phyloP scores from a whole-genome alignment of 73 alveolate species.

The Effrenium voratum region DNA sequence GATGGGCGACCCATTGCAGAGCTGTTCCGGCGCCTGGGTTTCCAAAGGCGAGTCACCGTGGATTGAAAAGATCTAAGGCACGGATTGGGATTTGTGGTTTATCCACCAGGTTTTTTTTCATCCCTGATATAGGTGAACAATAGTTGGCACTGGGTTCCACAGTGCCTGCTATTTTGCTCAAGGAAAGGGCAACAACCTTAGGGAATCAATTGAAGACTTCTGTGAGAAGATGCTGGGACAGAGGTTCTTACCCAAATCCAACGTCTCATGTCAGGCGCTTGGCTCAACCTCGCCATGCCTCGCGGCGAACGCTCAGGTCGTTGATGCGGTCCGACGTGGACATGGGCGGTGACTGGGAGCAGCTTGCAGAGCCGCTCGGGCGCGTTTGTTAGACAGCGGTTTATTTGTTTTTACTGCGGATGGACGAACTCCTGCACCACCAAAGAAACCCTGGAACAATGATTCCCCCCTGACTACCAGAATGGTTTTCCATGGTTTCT shows the following conservation, averaged over 20 bases:
- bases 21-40: conserved; percentile 37
- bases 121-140: not conserved
- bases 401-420: too few relatives aligned
- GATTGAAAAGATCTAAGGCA: not conserved
- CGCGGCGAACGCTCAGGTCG: not conserved
- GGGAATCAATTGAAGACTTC: not conserved
- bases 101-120: not conserved
- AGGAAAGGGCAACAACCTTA: not conserved
- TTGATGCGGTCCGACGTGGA: conserved; percentile 52
- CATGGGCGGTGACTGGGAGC: conserved; percentile 59
- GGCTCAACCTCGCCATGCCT: not conserved
- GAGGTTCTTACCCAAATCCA: not conserved
- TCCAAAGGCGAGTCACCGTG: not conserved
- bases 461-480: too few relatives aligned
- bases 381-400: too few relatives aligned
- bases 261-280: not conserved
- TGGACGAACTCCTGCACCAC: too few relatives aligned
- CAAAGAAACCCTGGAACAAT: too few relatives aligned
- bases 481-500: too few relatives aligned
- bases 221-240: not conserved
- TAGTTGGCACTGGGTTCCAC: not conserved
- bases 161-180: not conserved
- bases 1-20: conserved; percentile 33
- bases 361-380: too few relatives aligned
- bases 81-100: not conserved